Evolutionary conservation across 306 rosid species (phyloP), one percentile per base, ranked within the genome.

Genomic region (Rosa rugosa): DNA sequence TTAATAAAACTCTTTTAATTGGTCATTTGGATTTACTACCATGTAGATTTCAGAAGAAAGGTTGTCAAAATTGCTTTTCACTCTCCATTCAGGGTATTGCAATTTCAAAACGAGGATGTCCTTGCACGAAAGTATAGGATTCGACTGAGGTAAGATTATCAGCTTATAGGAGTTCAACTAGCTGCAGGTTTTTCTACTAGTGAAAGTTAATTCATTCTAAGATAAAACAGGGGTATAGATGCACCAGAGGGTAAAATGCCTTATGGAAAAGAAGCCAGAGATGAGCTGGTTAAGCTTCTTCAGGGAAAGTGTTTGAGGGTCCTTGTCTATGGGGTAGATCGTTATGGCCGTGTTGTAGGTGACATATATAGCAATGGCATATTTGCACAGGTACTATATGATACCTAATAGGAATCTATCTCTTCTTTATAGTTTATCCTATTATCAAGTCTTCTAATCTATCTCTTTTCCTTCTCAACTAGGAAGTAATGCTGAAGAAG

Each of bases 401-500:
- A 41, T 71, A 18, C 22, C 71, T 71, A 67, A 72, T 10, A 40
- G 50, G 54, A 34, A 54, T 74, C 54, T 50, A n/a, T 23, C 10
- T 57, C 46, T 27, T 18, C 75, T n/a, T 11, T n/a, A n/a, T n/a
- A n/a, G n/a, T n/a, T n/a, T 14, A 50, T 59, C 34, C 31, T 31
- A 66, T 31, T 47, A 69, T 16, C 44, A 25, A 70, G 11, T 67
- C 16, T 75, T 57, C 12, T 71, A 56, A 59, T 63, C 67, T 78
- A 56, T 77, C 31, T 76, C 34, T 66, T 62, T 36, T 49, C 14
- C 67, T 68, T 81, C 41, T 72, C 73, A 75, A 68, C 77, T 85
- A 96, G 97, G 97, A 96, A 89, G 45, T 82, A 67, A 91, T 96
- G 99, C 90, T 96, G 53, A 93, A 93, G 88, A 93, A 89, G 68